phyloP scores from a whole-genome alignment of 75 land plant genomes.

The Cunninghamia lanceolata region DNA sequence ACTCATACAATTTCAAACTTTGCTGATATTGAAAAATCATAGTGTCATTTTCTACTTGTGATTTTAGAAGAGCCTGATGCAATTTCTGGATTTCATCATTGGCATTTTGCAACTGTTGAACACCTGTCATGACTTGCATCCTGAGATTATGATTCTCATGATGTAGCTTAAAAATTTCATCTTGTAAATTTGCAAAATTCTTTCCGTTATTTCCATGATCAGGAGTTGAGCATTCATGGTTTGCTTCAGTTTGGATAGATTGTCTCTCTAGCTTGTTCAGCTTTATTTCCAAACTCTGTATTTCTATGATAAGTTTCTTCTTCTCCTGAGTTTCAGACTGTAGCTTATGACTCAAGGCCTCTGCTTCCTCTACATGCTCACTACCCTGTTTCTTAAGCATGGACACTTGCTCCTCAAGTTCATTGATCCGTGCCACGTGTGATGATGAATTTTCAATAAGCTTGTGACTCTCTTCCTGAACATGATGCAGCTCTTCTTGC shows the following conservation, averaged over 20 bases:
- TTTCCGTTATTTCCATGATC: not conserved
- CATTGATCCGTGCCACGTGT: not conserved
- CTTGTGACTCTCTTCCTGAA: conserved; percentile 16
- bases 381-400: not conserved
- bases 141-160: conserved; percentile 11
- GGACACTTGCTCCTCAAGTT: conserved; percentile 11
- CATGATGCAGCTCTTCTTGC: conserved; percentile 12
- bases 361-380: not conserved
- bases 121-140: not conserved
- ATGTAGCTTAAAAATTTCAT: conserved; percentile 4
- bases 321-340: conserved; percentile 11
- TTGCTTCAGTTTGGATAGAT: not conserved
- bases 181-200: not conserved
- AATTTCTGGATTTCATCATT: conserved; percentile 39
- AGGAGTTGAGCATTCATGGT: conserved; percentile 6
- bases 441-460: not conserved
- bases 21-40: conserved; percentile 26
- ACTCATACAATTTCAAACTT: conserved; percentile 15
- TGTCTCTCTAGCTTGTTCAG: not conserved
- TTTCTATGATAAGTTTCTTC: not conserved
- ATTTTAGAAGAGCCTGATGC: conserved; percentile 24
- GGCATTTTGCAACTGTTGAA: conserved; percentile 20
- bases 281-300: not conserved
- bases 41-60: conserved; percentile 48
- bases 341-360: not conserved